Base-by-base conservation (phyloP, 2,329 filamentous ascomycete genomes). In the Simplicillium aogashimaense region DNA sequence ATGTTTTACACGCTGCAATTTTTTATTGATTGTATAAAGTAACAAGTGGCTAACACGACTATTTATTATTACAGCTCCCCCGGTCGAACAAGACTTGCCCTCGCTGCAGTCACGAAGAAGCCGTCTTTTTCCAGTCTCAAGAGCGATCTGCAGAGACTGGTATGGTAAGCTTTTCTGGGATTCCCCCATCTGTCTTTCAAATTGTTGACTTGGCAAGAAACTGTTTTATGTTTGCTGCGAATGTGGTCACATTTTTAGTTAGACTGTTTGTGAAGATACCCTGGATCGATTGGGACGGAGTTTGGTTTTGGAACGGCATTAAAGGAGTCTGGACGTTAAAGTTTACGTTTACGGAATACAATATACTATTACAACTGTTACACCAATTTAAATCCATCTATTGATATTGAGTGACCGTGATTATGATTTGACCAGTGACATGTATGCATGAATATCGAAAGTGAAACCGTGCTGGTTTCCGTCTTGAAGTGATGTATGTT, bases 51-150 rank as follows among this genome's bases (percentile, higher is more conserved):
- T 72, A 63, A 72, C 65, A 51, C 49, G 49, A 51, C 60, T 51
- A 50, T 55, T 47, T 53, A 50, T 50, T 47, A 44, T 52, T 72
- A 58, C 77, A 95, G 89, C 85, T 97, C 61, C 92, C 92, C 48
- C 83, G 89, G 55, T 82, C 87, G 53, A 86, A 87, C 60, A 87
- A 85, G 65, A 74, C 75, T 45, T 98, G 92, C 67, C 87, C 88
- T 39, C 75, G 72, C 51, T 98, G 94, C 71, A 74, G 76, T 50
- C 84, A 92, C 61, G 78, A 80, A 52, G 89, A 97, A 66, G 88
- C 89, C 35, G 94, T 98, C 44, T 98, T 95, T 69, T 98, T 98
- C 71, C 92, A 98, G 69, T 95, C 89, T 46, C 92, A 98, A 61
- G 89, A 97, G 69, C 84, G 92, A 64, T 95, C 84, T 51, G 86